Evolutionary conservation across 2,329 filamentous ascomycete genomes (phyloP).

Genomic region (Aspergillus sp.): DNA sequence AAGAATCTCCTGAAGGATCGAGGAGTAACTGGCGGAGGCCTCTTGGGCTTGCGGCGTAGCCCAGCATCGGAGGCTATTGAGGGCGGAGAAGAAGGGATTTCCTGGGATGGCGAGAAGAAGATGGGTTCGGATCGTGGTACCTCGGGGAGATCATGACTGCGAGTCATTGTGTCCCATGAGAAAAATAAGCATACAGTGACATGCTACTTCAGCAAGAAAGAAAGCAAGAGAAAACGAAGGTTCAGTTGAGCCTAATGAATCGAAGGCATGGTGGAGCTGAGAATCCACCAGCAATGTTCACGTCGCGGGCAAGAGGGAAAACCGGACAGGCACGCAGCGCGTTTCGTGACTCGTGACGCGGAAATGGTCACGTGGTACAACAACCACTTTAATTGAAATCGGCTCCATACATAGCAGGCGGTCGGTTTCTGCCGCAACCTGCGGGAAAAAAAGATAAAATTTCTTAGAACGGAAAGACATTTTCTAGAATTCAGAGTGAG

Average conservation of each 20-base stretch:
- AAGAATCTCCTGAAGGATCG: constrained; percentile 53
- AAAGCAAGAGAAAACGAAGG: not conserved
- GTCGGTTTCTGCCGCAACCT: constrained; percentile 15
- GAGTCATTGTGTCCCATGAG: constrained; percentile 31
- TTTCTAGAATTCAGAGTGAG: constrained; percentile 14
- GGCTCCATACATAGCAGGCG: constrained; percentile 15
- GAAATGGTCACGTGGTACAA: constrained; percentile 21
- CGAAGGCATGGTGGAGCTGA: constrained; percentile 24
- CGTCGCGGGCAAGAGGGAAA: constrained; percentile 15
- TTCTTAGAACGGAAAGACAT: constrained; percentile 21
- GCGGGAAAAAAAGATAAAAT: constrained; percentile 20
- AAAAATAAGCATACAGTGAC: constrained; percentile 19
- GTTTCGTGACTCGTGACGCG: constrained; percentile 31
- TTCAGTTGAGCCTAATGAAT: constrained; percentile 12
- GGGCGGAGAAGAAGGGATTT: constrained; percentile 44
- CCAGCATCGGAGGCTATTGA: constrained; percentile 41
- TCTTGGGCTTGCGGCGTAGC: constrained; percentile 40
- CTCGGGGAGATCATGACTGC: constrained; percentile 32
- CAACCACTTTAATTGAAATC: constrained; percentile 3
- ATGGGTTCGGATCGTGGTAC: constrained; percentile 37
- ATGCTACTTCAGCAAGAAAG: constrained; percentile 20
- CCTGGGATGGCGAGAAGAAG: constrained; percentile 31
- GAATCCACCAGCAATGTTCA: constrained; percentile 14
- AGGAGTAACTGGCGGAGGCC: constrained; percentile 51
- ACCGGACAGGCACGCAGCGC: not conserved